A percentile compares a stretch with the other conserved stretches of the same genome.
phyloP scores from a whole-genome alignment of 257 asterid species.

The Echium plantagineum region DNA sequence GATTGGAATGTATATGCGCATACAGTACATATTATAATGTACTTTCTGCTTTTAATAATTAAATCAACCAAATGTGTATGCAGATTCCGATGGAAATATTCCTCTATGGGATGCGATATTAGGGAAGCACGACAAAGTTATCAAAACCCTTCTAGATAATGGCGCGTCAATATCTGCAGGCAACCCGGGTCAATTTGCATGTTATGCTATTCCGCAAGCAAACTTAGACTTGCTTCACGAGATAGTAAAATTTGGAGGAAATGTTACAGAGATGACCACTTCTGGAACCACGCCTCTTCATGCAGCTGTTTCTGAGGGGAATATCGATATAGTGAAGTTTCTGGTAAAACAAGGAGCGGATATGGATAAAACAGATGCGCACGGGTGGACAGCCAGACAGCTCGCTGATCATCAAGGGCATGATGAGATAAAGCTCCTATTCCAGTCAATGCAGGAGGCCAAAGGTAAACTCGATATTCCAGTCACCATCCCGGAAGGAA shows the following conservation, averaged over 20 bases:
- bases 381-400: slow-evolving; percentile 65
- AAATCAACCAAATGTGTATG: background rate
- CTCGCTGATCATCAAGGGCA: slow-evolving; percentile 64
- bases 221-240: slow-evolving; percentile 45
- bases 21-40: background rate
- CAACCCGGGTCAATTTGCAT: slow-evolving; percentile 53
- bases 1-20: background rate
- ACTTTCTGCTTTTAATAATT: no score
- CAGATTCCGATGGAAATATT: slow-evolving; percentile 75
- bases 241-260: slow-evolving; percentile 46
- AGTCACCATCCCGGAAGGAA: slow-evolving; percentile 9
- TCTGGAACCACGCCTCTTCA: slow-evolving; percentile 65
- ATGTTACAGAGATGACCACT: slow-evolving; percentile 33
- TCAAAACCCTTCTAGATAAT: slow-evolving; percentile 40
- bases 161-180: slow-evolving; percentile 58
- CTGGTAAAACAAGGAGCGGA: slow-evolving; percentile 49
- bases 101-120: slow-evolving; percentile 74
- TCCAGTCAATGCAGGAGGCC: slow-evolving; percentile 23
- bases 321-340: slow-evolving; percentile 47
- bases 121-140: slow-evolving; percentile 38
- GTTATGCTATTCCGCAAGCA: slow-evolving; percentile 52
- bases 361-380: slow-evolving; percentile 42
- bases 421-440: slow-evolving; percentile 38
- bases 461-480: slow-evolving; percentile 6
- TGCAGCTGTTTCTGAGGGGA: slow-evolving; percentile 53